A percentile compares a stretch with the other conserved stretches of the same genome.
Evolutionary conservation across 345 rosid genomes (phyloP).

Genomic region (Punica granatum): DNA sequence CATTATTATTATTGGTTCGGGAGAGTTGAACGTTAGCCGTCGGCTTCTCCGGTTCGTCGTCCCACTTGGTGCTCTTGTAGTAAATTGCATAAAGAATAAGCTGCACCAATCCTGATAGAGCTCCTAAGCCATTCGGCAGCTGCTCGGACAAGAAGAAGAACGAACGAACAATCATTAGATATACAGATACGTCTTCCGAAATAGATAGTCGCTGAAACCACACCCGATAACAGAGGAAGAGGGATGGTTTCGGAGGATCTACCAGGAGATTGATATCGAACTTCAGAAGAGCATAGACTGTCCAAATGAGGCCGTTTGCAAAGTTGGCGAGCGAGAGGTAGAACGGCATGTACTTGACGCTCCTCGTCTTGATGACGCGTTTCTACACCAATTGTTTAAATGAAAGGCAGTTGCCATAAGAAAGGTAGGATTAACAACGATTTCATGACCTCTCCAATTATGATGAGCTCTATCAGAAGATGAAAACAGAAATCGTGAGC

Average conservation of each 20-base stretch:
- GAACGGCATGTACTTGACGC: slow-evolving; percentile 89
- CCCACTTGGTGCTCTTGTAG: slow-evolving; percentile 41
- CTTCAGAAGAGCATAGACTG: slow-evolving; percentile 40
- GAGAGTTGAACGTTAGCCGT: slow-evolving; percentile 23
- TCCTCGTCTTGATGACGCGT: slow-evolving; percentile 60
- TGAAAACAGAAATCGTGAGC: neutral
- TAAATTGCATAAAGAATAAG: slow-evolving; percentile 30
- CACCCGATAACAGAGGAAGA: neutral
- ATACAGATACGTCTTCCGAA: too few species aligned
- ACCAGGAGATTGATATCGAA: slow-evolving; percentile 60
- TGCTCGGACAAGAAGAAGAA: slow-evolving; percentile 1
- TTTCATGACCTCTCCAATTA: neutral
- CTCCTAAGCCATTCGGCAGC: slow-evolving; percentile 47
- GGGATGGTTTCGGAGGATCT: neutral
- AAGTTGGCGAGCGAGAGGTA: slow-evolving; percentile 43
- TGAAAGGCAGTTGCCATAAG: too few species aligned
- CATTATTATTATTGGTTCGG: too few species aligned
- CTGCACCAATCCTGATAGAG: slow-evolving; percentile 45
- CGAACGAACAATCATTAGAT: neutral
- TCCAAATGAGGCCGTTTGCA: slow-evolving; percentile 52
- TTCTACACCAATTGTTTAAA: slow-evolving; percentile 19
- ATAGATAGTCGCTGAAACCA: neutral
- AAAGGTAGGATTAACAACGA: neutral
- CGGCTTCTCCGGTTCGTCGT: slow-evolving; percentile 16
- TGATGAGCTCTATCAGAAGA: neutral